Evolutionary conservation across 805 yeast genomes (phyloP).

Genomic region (Kodamaea sagamina): DNA sequence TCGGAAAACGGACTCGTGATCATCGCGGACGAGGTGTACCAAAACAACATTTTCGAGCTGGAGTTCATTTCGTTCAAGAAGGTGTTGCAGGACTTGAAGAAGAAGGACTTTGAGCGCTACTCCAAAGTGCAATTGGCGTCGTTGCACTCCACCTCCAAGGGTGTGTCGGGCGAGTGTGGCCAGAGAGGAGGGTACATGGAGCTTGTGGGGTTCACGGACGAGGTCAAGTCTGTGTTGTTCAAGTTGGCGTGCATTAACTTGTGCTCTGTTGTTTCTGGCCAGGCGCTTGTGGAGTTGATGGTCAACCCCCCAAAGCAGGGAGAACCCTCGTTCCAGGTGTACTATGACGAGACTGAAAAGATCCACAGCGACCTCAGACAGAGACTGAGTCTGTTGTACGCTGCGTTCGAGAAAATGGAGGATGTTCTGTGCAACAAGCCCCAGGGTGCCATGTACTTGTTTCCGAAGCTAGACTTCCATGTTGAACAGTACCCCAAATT

Average conservation of each 20-base stretch:
- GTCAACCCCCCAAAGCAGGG: conserved; percentile 84
- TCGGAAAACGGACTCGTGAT: conserved; percentile 82
- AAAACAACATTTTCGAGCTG: conserved; percentile 83
- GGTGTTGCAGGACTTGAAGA: conserved; percentile 66
- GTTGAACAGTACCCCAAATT: conserved; percentile 50
- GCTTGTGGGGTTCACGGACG: conserved; percentile 73
- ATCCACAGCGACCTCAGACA: conserved; percentile 63
- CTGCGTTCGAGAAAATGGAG: conserved; percentile 74
- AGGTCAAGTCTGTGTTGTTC: conserved; percentile 67
- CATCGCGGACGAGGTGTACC: conserved; percentile 98
- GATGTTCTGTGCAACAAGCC: conserved; percentile 88
- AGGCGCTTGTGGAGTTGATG: conserved; percentile 90
- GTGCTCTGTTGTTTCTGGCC: conserved; percentile 95
- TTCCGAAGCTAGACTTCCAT: conserved; percentile 75
- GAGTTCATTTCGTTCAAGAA: conserved; percentile 83
- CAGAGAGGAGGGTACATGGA: conserved; percentile 99
- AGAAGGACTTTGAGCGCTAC: conserved; percentile 53
- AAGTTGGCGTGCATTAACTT: conserved; percentile 89
- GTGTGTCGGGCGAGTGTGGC: conserved; percentile 98
- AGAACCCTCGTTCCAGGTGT: conserved; percentile 70
- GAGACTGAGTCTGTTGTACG: conserved; percentile 65
- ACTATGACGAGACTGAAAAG: conserved; percentile 57
- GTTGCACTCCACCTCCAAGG: conserved; percentile 95
- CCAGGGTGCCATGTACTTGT: conserved; percentile 96
- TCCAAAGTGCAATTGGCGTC: conserved; percentile 85